These are phyloP conservation scores for Ophiocordyceps camponoti-floridani DNA, from an alignment of 2,329 filamentous ascomycete genomes.

Conservation along the genomic window DNA sequence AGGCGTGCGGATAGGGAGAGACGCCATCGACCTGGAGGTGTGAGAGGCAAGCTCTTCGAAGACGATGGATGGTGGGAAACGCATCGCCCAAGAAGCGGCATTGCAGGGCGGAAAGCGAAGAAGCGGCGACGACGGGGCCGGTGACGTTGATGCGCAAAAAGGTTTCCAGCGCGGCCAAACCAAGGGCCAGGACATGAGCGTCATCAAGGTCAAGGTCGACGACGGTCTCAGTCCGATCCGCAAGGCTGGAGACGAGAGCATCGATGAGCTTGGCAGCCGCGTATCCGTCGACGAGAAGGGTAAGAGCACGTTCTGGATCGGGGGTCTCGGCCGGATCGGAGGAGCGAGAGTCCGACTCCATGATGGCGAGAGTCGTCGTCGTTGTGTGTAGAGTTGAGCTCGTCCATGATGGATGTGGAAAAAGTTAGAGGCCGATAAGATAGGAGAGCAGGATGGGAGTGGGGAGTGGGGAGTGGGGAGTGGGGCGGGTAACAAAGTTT, in stretches of 20 bases:
- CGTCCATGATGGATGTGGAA: no score
- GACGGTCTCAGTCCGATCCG: neutral
- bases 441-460: no score
- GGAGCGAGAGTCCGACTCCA: no score
- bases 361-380: no score
- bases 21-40: slow-evolving; percentile 69
- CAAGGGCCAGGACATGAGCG: slow-evolving; percentile 12
- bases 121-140: slow-evolving; percentile 49
- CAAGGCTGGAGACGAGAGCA: neutral
- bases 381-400: no score
- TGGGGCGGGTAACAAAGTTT: no score
- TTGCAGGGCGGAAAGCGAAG: slow-evolving; percentile 11
- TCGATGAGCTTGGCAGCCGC: slow-evolving; percentile 3
- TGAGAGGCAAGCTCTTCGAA: slow-evolving; percentile 42
- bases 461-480: no score
- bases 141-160: slow-evolving; percentile 83
- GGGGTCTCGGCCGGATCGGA: no score
- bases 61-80: slow-evolving; percentile 1
- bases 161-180: slow-evolving; percentile 36
- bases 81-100: slow-evolving; percentile 22
- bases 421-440: no score
- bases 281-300: slow-evolving; percentile 3
- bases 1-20: slow-evolving; percentile 68
- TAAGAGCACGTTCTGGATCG: slow-evolving; percentile 2
- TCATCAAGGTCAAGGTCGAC: no score